Evolutionary conservation across 768 basidiomycete genomes (phyloP), one percentile per base, ranked within the genome.

Genomic region (Psilocybe tampanensis): DNA sequence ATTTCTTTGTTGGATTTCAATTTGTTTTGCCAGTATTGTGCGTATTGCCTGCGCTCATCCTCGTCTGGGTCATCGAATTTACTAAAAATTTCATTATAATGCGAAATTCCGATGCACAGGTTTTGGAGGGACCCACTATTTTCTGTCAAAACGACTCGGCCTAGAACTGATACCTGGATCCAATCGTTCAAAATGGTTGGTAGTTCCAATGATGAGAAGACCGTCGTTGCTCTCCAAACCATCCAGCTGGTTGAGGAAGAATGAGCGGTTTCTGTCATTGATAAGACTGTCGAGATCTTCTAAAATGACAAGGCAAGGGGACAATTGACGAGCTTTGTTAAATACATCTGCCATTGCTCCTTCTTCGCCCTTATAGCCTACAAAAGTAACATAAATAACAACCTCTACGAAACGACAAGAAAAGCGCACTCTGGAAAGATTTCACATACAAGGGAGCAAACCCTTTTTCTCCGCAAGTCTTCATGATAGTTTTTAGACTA

Each of bases 231-330:
- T 81, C 66, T 88, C 85, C 29, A 94, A 70, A 1, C 92, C 92
- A 60, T 94, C 92, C 8, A 92, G 73, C 67, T 94, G 88, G 66
- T 95, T 95, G 47, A 95, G 77, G 83, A 94, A 94, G 78, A 91
- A 94, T 2, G 90, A 90, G 26, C 92, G 83, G 65, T 93, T 94
- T 7, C 66, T 48, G 64, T 92, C 83, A 58, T 84, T 90, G 73
- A 95, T 90, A 34, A 93, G 78, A 61, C 88, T 88, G 64, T 95
- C 93, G 7, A 94, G 64, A 44, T 79, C 76, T 67, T 78, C 79
- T 15, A 88, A 67, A 49, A 86, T 76, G 50, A 90, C 60, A 44
- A 90, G 80, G 61, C 88, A 90, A 29, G 90, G 90, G 1, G 87
- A 65, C 58, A 82, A 65, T 67, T 83, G 80, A 32, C 92, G 81